phyloP scores from a whole-genome alignment of 2,329 filamentous ascomycete species.

The Dothistroma septosporum region DNA sequence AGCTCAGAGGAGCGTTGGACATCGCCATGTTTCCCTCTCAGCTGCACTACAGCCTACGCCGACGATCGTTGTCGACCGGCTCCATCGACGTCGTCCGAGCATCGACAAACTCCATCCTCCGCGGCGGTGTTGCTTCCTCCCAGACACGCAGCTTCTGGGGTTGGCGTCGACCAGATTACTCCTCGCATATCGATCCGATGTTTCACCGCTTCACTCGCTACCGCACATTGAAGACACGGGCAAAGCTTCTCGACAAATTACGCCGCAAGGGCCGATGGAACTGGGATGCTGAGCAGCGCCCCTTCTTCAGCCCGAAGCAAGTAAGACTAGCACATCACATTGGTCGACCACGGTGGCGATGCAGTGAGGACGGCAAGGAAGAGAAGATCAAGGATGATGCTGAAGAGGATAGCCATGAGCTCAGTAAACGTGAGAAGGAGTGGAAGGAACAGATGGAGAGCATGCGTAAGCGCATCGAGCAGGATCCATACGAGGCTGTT shows the following conservation, averaged over 20 bases:
- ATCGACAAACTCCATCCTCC: slow-evolving; percentile 15
- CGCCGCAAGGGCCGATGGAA: slow-evolving; percentile 31
- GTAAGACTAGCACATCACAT: slow-evolving; percentile 30
- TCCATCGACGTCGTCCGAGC: slow-evolving; percentile 15
- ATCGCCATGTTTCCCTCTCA: slow-evolving; percentile 28
- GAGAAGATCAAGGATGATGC: slow-evolving; percentile 8
- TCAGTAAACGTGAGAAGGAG: slow-evolving; percentile 29
- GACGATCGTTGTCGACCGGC: slow-evolving; percentile 13
- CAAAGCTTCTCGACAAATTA: slow-evolving; percentile 32
- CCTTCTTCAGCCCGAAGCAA: slow-evolving; percentile 30
- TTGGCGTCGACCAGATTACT: slow-evolving; percentile 26
- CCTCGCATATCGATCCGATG: slow-evolving; percentile 32
- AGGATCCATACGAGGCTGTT: slow-evolving; percentile 42
- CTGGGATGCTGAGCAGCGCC: slow-evolving; percentile 26
- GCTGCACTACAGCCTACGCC: slow-evolving; percentile 22
- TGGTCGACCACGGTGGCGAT: slow-evolving; percentile 19
- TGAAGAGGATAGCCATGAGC: slow-evolving; percentile 25
- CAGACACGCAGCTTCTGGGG: slow-evolving; percentile 27
- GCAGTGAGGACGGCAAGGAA: slow-evolving; percentile 16
- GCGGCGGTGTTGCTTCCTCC: slow-evolving; percentile 9
- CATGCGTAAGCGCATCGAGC: slow-evolving; percentile 35
- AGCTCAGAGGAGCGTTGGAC: slow-evolving; percentile 1
- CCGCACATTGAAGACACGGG: slow-evolving; percentile 31
- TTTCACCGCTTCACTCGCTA: slow-evolving; percentile 30
- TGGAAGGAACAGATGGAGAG: slow-evolving; percentile 35